These are phyloP conservation scores for Cantharellus cinnabarinus DNA, from an alignment of 768 basidiomycete genomes.

Conservation along the genomic window DNA sequence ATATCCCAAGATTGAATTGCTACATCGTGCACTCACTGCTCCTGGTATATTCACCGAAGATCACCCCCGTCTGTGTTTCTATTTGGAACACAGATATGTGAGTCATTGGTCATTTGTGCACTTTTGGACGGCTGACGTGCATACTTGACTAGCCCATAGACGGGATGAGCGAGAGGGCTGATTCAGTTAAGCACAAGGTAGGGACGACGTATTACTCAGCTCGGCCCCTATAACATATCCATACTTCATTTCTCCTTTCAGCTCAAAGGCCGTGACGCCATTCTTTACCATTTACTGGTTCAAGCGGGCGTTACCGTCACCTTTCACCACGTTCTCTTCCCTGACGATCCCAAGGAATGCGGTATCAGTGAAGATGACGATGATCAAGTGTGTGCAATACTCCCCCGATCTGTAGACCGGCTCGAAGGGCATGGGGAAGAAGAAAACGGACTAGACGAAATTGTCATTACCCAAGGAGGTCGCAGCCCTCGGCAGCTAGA, in stretches of 20 bases:
- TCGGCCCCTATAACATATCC: background rate
- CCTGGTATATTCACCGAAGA: background rate
- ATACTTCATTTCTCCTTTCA: background rate
- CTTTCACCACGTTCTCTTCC: no score
- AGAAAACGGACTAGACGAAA: no score
- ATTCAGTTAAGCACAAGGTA: background rate
- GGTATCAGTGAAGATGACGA: no score
- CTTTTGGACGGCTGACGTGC: background rate
- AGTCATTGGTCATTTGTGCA: background rate
- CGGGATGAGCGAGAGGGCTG: background rate
- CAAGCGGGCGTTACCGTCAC: no score
- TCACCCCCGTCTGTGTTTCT: background rate
- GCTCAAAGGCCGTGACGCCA: background rate
- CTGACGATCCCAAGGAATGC: no score
- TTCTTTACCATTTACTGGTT: background rate
- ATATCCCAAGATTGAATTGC: background rate
- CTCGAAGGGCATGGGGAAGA: no score
- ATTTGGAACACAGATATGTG: background rate
- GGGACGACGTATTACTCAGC: background rate
- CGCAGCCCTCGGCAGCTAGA: no score
- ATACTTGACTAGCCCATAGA: background rate
- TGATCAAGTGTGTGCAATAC: no score
- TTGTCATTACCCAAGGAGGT: no score
- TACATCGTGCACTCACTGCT: background rate
- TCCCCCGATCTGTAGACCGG: no score